Base-by-base conservation (phyloP, 2,329 filamentous ascomycete genomes). In the Aspergillus udagawae region DNA sequence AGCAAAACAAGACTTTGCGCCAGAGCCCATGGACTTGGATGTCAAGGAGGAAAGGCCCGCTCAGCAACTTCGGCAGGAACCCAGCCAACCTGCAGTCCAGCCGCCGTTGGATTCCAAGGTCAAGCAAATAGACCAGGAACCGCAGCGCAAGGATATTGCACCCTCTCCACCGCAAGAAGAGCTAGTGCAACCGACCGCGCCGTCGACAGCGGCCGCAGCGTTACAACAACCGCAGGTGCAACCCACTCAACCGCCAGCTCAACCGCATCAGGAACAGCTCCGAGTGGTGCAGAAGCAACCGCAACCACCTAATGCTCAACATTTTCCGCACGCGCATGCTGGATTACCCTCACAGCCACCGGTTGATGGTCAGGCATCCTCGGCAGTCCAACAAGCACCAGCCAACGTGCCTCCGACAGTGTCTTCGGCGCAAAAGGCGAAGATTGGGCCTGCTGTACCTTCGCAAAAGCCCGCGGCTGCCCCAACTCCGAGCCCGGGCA, bases 21-120 rank as follows among this genome's bases (percentile, higher is more conserved):
- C 63, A 21, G 66, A 70, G 42, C 62, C 63, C 10, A 69, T 68
- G 67, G 65, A 70, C 49, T 32, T 71, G 49, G 70, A 71, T 59
- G 59, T 63, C 17, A 70, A 69, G 56, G 65, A 67, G 56, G 54
- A 61, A 38, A 59, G 50, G 41, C 44, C 59, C 10, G 42, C 56
- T 35, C 56, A 60, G 41, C 55, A 58, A 52, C 57, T 58, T n/a
- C 55, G 29, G 3, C 52, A 47, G 23, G 54, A 54, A 51, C 28
- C 53, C 32, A 52, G 47, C 14, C 58, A 48, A 41, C 29, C 38
- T 29, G 56, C 57, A 1, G 49, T 54, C 28, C 54, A 54, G 29
- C 60, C 56, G 54, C 14, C 20, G 29, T 29, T 51, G 17, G 45
- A 9, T 14, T 21, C 47, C 25, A 57, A 54, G 32, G 47, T 49